A percentile compares a stretch with the other conserved stretches of the same genome.
phyloP scores from a whole-genome alignment of 129 eudicot species.

The Chrysanthemum makinoi region DNA sequence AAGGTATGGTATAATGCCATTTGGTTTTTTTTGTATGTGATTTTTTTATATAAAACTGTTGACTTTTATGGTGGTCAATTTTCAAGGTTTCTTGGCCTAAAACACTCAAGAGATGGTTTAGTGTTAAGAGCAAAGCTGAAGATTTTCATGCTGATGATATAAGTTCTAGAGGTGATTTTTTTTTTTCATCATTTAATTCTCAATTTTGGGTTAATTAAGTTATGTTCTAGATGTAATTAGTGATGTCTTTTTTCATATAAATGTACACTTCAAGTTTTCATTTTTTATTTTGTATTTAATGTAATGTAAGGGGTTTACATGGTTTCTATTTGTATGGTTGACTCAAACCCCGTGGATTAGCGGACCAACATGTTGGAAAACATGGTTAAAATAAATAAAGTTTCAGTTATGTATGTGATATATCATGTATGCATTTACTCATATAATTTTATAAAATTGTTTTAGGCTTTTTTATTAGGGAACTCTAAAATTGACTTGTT shows the following conservation, averaged over 20 bases:
- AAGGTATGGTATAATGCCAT: too few species aligned
- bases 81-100: constrained; percentile 90
- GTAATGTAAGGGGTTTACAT: too few species aligned
- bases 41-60: constrained; percentile 10
- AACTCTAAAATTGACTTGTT: constrained; percentile 22
- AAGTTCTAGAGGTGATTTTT: constrained; percentile 48
- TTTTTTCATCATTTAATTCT: constrained; percentile 10
- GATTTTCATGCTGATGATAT: constrained; percentile 86
- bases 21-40: too few species aligned
- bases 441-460: not conserved
- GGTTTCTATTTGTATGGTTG: too few species aligned
- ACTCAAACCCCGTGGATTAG: too few species aligned
- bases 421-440: too few species aligned
- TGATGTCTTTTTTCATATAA: too few species aligned
- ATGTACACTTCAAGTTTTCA: too few species aligned
- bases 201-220: constrained; percentile 14
- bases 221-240: not conserved
- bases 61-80: constrained; percentile 24
- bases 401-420: too few species aligned
- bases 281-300: too few species aligned
- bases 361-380: too few species aligned
- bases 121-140: constrained; percentile 74
- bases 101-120: constrained; percentile 87
- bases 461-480: not conserved
- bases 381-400: too few species aligned